Evolutionary conservation across 1,284 basidiomycete species (phyloP), one percentile per base, ranked within the genome.

Genomic region (Tetrapyrgos nigripes): DNA sequence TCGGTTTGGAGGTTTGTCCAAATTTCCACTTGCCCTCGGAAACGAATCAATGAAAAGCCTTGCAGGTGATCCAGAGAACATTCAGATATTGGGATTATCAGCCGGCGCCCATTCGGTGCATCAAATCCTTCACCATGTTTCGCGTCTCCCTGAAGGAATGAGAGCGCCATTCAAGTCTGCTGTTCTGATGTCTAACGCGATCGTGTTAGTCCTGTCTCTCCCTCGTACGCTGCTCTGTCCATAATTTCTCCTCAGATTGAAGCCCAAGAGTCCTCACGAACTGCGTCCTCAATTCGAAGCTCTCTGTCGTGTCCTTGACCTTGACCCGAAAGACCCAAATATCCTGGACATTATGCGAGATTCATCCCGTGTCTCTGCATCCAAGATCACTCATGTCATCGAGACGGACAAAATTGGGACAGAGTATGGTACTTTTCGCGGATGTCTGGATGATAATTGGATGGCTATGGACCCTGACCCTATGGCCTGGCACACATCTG

Each of bases 61-160:
- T 52, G 21, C 54, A 89, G 84, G 86, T 27, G 76, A 88, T 64
- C 79, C 85, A 0, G 66, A 78, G 4, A 76, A 88, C 60, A 79
- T 92, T 21, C 83, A 87, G 62, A 63, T 93, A 6, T 78, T 80
- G 13, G 90, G 91, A 0, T 74, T 92, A 11, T 92, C 88, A 19
- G 91, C 88, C 52, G 90, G 88, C 8, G 89, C 84, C 1, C 89
- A 93, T 72, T 85, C 91, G 0, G 85, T 91, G 0, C 89, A 92
- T 64, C 88, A 92, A 69, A 70, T 91, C 8, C 75, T 93, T 4
- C 89, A 92, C 58, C 84, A 86, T 62, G 87, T 82, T 21, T 90
- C 89, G 2, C 79, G 79, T n/a, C 77, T 90, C 13, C 86, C 88
- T 0, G 70, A 78, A 6, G 84, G 83, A 11, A 71, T 79, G 57